Evolutionary conservation across 805 yeast genomes (phyloP).

Genomic region (Wickerhamiella kurtzmanii): DNA sequence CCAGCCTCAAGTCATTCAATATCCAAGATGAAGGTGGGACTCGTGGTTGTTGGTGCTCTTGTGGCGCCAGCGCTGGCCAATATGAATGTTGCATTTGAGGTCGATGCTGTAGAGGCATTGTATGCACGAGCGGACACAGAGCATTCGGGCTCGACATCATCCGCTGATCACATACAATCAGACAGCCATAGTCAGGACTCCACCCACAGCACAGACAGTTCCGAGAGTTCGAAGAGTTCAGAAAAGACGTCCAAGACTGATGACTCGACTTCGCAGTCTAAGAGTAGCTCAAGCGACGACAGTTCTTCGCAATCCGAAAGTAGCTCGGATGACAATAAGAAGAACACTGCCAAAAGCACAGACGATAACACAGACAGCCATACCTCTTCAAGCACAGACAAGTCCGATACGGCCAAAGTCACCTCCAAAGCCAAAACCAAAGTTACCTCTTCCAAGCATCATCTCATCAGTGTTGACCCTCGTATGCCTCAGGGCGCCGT

Average conservation of each 20-base stretch:
- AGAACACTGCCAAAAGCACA: not conserved
- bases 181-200: not conserved
- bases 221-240: no score
- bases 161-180: not conserved
- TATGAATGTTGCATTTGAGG: not conserved
- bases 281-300: no score
- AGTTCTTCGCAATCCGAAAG: not conserved
- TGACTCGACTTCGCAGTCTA: no score
- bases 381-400: not conserved
- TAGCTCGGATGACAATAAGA: not conserved
- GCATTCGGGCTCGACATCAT: not conserved
- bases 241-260: no score
- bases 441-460: not conserved
- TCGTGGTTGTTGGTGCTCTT: not conserved
- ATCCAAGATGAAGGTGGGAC: not conserved
- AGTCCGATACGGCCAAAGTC: not conserved
- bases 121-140: not conserved
- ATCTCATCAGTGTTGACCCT: conserved; percentile 21
- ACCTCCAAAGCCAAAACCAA: not conserved
- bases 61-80: not conserved
- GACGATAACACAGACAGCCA: not conserved
- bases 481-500: conserved; percentile 28
- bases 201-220: no score
- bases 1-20: no score
- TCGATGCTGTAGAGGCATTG: not conserved